These are phyloP conservation scores for Pugionium dolabratum DNA, from an alignment of 345 rosid species.

Conservation along the genomic window DNA sequence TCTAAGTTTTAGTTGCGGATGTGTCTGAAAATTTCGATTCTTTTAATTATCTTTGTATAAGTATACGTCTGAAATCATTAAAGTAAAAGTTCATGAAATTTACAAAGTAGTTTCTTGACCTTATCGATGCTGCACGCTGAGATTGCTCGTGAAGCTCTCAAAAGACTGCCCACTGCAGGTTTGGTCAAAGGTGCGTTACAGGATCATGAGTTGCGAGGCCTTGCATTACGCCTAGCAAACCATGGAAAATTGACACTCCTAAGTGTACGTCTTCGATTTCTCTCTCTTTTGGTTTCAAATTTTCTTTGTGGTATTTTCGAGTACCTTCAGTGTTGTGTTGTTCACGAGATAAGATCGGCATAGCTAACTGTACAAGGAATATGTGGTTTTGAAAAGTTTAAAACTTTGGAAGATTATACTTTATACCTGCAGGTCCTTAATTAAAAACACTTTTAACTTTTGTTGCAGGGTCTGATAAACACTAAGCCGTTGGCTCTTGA, in stretches of 20 bases:
- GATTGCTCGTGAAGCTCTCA: slow-evolving; percentile 93
- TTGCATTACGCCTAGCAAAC: slow-evolving; percentile 93
- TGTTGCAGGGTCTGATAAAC: slow-evolving; percentile 77
- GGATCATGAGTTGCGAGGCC: slow-evolving; percentile 86
- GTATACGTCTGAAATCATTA: slow-evolving; percentile 88
- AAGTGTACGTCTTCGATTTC: slow-evolving; percentile 54
- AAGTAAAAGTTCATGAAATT: slow-evolving; percentile 83
- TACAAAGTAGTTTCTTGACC: slow-evolving; percentile 91
- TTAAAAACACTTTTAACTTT: slow-evolving; percentile 7
- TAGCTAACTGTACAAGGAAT: too few relatives aligned
- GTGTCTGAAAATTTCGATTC: too few relatives aligned
- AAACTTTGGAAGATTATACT: too few relatives aligned
- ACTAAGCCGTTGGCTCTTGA: slow-evolving; percentile 46
- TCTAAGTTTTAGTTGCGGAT: too few relatives aligned
- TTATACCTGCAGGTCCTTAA: too few relatives aligned
- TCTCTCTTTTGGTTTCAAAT: slow-evolving; percentile 20
- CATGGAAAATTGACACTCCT: slow-evolving; percentile 93
- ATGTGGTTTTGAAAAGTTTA: slow-evolving; percentile 16
- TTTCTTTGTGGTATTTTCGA: slow-evolving; percentile 9
- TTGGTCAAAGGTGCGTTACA: slow-evolving; percentile 91
- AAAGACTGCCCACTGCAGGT: slow-evolving; percentile 95
- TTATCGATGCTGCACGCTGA: slow-evolving; percentile 95
- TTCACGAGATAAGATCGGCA: too few relatives aligned
- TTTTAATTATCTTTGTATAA: slow-evolving; percentile 67
- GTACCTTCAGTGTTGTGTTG: background rate